phyloP scores from a whole-genome alignment of 78 protist species.

The Dictyostelium firmibasis region DNA sequence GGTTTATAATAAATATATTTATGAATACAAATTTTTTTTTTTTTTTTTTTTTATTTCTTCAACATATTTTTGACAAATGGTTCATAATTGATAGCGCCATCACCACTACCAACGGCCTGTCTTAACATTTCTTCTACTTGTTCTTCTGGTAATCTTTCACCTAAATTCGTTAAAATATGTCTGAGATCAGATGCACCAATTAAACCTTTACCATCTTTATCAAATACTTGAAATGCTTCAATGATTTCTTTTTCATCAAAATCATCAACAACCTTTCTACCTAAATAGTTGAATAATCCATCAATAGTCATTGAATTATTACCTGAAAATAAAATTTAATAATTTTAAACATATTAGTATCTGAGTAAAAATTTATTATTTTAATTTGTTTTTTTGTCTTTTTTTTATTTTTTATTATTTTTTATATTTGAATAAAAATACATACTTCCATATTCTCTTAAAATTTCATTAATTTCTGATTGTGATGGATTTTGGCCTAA shows the following conservation, averaged over 20 bases:
- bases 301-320: constrained; percentile 27
- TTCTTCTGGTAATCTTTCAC: constrained; percentile 73
- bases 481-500: constrained; percentile 68
- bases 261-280: constrained; percentile 74
- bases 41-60: constrained; percentile 30
- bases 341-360: neutral
- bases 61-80: constrained; percentile 68
- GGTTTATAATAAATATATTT: too few species aligned
- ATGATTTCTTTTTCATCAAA: constrained; percentile 75
- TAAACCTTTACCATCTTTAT: constrained; percentile 74
- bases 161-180: constrained; percentile 74
- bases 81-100: constrained; percentile 63
- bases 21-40: neutral
- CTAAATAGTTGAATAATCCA: constrained; percentile 66
- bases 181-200: constrained; percentile 73
- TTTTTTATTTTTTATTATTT: neutral
- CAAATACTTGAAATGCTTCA: constrained; percentile 75
- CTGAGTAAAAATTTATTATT: too few species aligned
- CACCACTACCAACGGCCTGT: constrained; percentile 72
- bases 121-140: constrained; percentile 77
- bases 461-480: constrained; percentile 25
- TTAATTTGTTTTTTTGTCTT: too few species aligned
- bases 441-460: constrained; percentile 74
- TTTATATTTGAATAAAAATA: neutral
- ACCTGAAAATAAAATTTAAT: neutral